phyloP scores from a whole-genome alignment of 108 stramenopile genomes.

The Cyclotella atomus region DNA sequence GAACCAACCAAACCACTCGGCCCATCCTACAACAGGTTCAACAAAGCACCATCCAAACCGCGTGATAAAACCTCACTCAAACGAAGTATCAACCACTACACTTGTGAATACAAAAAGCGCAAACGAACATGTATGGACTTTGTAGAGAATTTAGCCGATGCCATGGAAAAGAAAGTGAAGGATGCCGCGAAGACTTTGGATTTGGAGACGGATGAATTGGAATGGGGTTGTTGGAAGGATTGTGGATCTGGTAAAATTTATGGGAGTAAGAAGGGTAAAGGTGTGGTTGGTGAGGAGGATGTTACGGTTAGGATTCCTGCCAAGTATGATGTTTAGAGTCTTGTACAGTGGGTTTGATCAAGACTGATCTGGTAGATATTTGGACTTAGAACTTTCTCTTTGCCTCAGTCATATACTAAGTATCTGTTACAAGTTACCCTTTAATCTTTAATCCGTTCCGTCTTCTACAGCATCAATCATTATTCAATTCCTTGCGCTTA shows the following conservation, averaged over 20 bases:
- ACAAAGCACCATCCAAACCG: slow-evolving; percentile 24
- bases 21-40: background rate
- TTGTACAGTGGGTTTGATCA: too few relatives aligned
- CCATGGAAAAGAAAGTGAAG: slow-evolving; percentile 86
- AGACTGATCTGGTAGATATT: too few relatives aligned
- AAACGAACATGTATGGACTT: slow-evolving; percentile 87
- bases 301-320: background rate
- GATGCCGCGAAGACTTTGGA: slow-evolving; percentile 78
- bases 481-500: too few relatives aligned
- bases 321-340: slow-evolving; percentile 10
- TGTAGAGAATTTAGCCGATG: slow-evolving; percentile 80
- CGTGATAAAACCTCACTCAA: slow-evolving; percentile 51
- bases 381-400: too few relatives aligned
- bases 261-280: background rate
- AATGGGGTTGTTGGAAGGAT: slow-evolving; percentile 39
- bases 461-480: too few relatives aligned
- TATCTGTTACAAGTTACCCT: too few relatives aligned
- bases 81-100: slow-evolving; percentile 74
- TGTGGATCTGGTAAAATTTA: background rate
- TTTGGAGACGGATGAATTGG: slow-evolving; percentile 83
- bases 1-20: slow-evolving; percentile 6
- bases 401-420: too few relatives aligned
- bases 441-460: too few relatives aligned
- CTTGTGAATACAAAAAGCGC: slow-evolving; percentile 72
- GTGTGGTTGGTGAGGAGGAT: background rate